A percentile compares a stretch with the other conserved stretches of the same genome.
Conservation (phyloP, 768 basidiomycete genomes). For the Pisolithus sp. region DNA sequence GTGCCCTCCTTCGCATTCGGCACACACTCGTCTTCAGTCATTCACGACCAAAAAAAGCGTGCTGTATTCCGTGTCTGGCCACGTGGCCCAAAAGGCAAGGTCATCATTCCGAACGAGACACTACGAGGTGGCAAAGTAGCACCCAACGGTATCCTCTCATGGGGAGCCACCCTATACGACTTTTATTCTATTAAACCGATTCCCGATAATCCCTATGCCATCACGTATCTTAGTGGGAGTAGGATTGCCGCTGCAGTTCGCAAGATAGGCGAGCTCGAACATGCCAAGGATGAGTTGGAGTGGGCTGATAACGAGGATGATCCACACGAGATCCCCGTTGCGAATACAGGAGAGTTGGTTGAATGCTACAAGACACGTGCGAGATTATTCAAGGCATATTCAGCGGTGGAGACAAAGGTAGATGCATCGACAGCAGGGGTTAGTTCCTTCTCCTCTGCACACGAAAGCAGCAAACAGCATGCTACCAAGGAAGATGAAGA, state of each 20-base stretch:
- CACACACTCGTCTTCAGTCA: too few relatives aligned
- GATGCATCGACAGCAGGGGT: not conserved
- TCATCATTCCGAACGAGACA: not conserved
- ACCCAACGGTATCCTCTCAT: slow-evolving; percentile 14
- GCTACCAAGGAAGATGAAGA: too few relatives aligned
- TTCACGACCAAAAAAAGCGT: slow-evolving; percentile 6
- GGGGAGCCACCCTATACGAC: slow-evolving; percentile 26
- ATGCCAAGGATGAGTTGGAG: slow-evolving; percentile 10
- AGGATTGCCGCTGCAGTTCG: slow-evolving; percentile 8
- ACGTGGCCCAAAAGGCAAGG: slow-evolving; percentile 14
- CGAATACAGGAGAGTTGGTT: slow-evolving; percentile 14
- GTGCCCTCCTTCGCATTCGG: too few relatives aligned
- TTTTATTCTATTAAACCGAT: slow-evolving; percentile 11
- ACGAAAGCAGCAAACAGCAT: too few relatives aligned
- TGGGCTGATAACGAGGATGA: slow-evolving; percentile 20
- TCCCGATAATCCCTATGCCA: not conserved
- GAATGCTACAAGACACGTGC: slow-evolving; percentile 5
- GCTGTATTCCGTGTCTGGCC: slow-evolving; percentile 20
- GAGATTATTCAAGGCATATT: not conserved
- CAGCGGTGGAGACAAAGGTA: not conserved
- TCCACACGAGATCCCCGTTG: slow-evolving; percentile 13
- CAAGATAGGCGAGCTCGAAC: slow-evolving; percentile 12
- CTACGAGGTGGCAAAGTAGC: slow-evolving; percentile 11
- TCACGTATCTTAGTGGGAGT: slow-evolving; percentile 15
- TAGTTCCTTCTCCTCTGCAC: too few relatives aligned